phyloP scores from a whole-genome alignment of 257 asterid genomes.

The Lycium barbarum region DNA sequence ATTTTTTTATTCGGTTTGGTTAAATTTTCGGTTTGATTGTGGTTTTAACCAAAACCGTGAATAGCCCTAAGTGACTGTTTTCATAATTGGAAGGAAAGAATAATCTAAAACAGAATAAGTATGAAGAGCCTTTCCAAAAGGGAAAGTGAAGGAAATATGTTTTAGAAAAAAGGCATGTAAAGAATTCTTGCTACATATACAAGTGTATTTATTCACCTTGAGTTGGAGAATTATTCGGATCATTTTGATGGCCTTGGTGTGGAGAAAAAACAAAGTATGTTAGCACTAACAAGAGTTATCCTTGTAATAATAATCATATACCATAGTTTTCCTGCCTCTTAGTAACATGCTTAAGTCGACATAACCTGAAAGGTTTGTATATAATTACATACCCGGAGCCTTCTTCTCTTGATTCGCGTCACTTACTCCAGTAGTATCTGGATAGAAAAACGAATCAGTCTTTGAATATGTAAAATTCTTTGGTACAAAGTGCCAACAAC shows the following conservation, averaged over 20 bases:
- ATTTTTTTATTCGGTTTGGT: no score
- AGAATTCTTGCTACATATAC: background rate
- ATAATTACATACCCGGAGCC: no score
- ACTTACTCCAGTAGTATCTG: no score
- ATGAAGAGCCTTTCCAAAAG: background rate
- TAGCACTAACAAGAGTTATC: background rate
- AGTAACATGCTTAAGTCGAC: background rate
- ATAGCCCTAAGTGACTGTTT: no score
- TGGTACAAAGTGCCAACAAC: background rate
- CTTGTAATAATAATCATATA: background rate
- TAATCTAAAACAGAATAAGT: background rate
- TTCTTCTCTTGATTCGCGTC: no score
- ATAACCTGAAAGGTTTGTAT: no score
- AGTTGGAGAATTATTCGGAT: background rate
- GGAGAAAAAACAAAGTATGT: background rate
- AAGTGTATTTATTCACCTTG: background rate
- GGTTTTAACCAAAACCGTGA: no score
- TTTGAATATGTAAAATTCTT: no score
- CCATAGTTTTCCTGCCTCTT: background rate
- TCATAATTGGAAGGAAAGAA: background rate
- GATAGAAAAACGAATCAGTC: no score
- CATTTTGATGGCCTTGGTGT: background rate
- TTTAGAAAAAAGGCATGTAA: background rate
- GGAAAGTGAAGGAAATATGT: background rate
- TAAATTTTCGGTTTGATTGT: no score